phyloP scores from a whole-genome alignment of 352 stramenopile genomes.

The Phytophthora colocasiae region DNA sequence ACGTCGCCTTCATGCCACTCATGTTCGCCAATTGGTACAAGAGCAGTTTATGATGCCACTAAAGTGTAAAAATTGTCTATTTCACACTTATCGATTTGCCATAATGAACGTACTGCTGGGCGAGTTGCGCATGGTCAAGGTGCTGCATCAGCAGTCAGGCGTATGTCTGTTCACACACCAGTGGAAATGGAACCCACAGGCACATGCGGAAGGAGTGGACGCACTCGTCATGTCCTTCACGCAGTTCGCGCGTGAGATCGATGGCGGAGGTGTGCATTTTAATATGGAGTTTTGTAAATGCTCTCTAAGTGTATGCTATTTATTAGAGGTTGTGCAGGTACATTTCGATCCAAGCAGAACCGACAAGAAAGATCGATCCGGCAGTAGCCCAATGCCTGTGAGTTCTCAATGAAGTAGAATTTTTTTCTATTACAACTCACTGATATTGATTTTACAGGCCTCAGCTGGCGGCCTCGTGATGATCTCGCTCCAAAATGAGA shows the following conservation, averaged over 20 bases:
- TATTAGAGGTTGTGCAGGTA: slow-evolving; percentile 62
- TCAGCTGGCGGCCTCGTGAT: slow-evolving; percentile 68
- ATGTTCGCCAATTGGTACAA: slow-evolving; percentile 25
- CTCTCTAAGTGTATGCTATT: slow-evolving; percentile 30
- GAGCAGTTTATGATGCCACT: not conserved
- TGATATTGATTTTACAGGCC: slow-evolving; percentile 26
- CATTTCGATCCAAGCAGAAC: slow-evolving; percentile 62
- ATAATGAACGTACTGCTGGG: slow-evolving; percentile 47
- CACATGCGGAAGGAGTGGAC: slow-evolving; percentile 73
- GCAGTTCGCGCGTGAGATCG: slow-evolving; percentile 88
- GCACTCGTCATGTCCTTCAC: slow-evolving; percentile 85
- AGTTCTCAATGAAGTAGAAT: not conserved
- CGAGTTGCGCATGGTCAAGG: slow-evolving; percentile 77
- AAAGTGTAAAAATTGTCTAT: not conserved
- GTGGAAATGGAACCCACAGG: slow-evolving; percentile 85
- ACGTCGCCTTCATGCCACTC: slow-evolving; percentile 69
- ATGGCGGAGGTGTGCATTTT: slow-evolving; percentile 64
- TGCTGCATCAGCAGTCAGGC: slow-evolving; percentile 72
- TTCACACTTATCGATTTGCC: not conserved
- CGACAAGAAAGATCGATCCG: slow-evolving; percentile 37
- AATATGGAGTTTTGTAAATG: slow-evolving; percentile 15
- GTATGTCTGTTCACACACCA: slow-evolving; percentile 79
- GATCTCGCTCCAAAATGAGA: slow-evolving; percentile 69
- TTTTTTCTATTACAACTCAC: not conserved
- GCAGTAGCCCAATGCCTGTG: slow-evolving; percentile 38